Base-by-base conservation (phyloP, 305 asterid species). In the Salvia sclarea region DNA sequence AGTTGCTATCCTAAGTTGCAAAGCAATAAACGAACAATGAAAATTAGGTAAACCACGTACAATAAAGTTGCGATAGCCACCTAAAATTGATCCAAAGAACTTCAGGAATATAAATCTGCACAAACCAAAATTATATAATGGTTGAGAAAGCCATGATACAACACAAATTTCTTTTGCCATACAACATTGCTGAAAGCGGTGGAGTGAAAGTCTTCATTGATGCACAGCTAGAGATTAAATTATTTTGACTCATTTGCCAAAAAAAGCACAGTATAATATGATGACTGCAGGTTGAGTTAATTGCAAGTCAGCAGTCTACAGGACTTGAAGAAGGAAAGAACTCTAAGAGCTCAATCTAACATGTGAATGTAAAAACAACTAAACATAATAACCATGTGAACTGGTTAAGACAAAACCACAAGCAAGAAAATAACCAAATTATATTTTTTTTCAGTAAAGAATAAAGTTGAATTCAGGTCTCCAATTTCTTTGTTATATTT, bases 61-160 rank as follows among this genome's bases (percentile, higher is more conserved):
- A 58, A 91, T 87, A 75, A 94, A 94, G 76, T 94, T 94, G 80
- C 98, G 98, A 80, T 93, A 93, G 88, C 98, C 98, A 76, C 96
- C 95, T 70, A 93, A 82, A 68, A 94, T 84, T 66, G 99, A 94
- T 63, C 96, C 96, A 72, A 94, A 85, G 87, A 94, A 89, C 77
- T 91, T 87, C 37, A 94, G 84, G 85, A 94, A 94, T 80, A 84
- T 82, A 75, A 71, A 37, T 92, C 98, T 94, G 93, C 86, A 84
- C 52, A 48, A 68, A 73, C 63, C 62, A 80, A 69, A 80, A 79
- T 48, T 31, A 47, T 44, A 49, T n/a, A 63, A 38, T 62, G 21
- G 61, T 50, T 61, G 66, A 81, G 73, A 74, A n/a, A 62, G 60
- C 30, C 21, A 38, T 59, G 14, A 47, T 68, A 63, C 14, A 70